phyloP scores from a whole-genome alignment of 495 filamentous ascomycete genomes.

The Xylaria cubensis region DNA sequence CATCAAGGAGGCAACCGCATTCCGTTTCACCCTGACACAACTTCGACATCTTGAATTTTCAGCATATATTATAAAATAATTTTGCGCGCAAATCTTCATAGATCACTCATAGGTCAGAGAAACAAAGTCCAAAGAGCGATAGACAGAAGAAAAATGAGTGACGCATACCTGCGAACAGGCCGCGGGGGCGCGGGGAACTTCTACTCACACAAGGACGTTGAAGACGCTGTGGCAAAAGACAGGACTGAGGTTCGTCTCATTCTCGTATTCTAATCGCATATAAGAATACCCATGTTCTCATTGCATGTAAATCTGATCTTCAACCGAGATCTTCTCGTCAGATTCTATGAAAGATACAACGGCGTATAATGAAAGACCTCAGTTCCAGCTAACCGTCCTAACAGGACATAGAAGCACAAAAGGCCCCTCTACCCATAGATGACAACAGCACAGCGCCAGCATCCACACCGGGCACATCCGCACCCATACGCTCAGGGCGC shows the following conservation, averaged over 20 bases:
- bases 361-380: too few relatives aligned
- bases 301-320: not conserved
- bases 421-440: conserved; percentile 26
- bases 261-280: not conserved
- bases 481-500: conserved; percentile 54
- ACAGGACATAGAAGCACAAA: conserved; percentile 56
- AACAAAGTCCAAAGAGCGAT: not conserved
- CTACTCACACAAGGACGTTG: conserved; percentile 59
- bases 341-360: not conserved
- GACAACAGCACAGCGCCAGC: conserved; percentile 30
- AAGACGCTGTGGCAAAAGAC: conserved; percentile 45
- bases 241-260: conserved; percentile 37
- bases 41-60: not conserved
- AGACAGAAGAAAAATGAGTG: conserved; percentile 26
- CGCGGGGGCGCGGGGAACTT: conserved; percentile 72
- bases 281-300: too few relatives aligned
- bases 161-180: conserved; percentile 45
- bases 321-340: not conserved
- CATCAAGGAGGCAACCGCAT: not conserved
- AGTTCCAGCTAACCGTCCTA: not conserved
- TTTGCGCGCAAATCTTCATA: too few relatives aligned
- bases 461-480: conserved; percentile 46
- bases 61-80: not conserved
- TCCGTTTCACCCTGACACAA: not conserved
- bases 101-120: not conserved